Conservation (phyloP, 148 eudicot species). For the Selenicereus undatus region DNA sequence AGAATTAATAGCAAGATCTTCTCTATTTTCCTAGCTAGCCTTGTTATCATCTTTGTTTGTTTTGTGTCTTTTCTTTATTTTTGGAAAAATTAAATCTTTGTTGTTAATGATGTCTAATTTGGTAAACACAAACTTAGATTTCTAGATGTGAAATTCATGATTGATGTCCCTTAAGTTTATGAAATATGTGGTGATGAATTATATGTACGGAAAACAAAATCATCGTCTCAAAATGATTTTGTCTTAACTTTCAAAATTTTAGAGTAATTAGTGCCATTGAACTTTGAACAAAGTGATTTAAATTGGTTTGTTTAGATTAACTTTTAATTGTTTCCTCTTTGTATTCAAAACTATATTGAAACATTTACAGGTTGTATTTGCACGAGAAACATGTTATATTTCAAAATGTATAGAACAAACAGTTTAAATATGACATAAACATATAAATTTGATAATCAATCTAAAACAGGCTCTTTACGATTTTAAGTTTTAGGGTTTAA, state of each 20-base stretch:
- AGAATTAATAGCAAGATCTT: not conserved
- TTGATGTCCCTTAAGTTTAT: not conserved
- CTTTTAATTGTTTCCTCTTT: not conserved
- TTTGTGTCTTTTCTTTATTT: not conserved
- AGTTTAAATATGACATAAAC: no score
- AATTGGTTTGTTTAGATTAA: not conserved
- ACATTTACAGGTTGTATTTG: no score
- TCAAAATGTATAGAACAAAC: no score
- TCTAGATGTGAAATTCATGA: not conserved
- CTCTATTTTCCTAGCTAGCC: not conserved
- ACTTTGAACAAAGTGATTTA: not conserved
- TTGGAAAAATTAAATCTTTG: not conserved
- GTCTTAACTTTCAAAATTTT: not conserved
- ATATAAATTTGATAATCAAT: no score
- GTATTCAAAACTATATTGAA: no score
- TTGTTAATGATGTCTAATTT: no score
- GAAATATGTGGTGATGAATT: not conserved
- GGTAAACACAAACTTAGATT: not conserved
- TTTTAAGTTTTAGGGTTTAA: no score
- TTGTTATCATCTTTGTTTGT: not conserved
- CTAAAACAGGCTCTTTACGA: no score
- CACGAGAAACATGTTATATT: no score
- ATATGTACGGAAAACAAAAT: not conserved
- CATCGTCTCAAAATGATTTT: conserved; percentile 1
- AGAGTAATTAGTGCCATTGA: not conserved